Base-by-base conservation (phyloP, 2,329 filamentous ascomycete species). In the Penicillium corylophilum region DNA sequence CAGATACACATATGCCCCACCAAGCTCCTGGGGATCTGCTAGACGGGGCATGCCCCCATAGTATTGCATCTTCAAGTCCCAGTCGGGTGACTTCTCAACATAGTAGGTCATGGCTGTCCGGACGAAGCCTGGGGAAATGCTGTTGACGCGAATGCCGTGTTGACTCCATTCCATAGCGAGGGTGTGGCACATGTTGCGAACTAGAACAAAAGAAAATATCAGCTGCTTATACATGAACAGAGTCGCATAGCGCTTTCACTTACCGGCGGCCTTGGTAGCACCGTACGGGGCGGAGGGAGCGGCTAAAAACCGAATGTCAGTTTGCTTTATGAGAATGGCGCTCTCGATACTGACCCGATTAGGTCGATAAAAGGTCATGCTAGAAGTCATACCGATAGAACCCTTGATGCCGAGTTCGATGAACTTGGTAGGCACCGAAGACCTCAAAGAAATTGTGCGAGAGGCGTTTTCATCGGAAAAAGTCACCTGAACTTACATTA, bases 21-120 rank as follows among this genome's bases (percentile, higher is more conserved):
- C 79, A 2, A 83, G 66, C 64, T 83, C 80, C 55, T 79, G 74
- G 0, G 78, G 76, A 43, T 79, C 73, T 0, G 80, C 81, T 33
- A 83, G 57, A 24, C 80, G 68, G 10, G 79, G 79, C 72, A 83
- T 82, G 3, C 80, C 80, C 3, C 80, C 79, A 58, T 82, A 82
- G 61, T 83, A 82, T 65, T 81, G 77, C 70, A 83, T 75, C 68
- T 83, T 79, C 54, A 74, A 68, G 50, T 79, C 77, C 81, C 79
- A 83, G 61, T 82, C 80, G 0, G 78, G 76, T 15, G 74, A 70
- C n/a, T 74, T 74, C 51, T 76, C 73, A 5, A 83, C 78, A 58
- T 76, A 78, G 61, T 78, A 79, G 6, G 76, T 79, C 68, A 79
- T 68, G 4, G 75, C 75, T 0, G 76, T 61, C 67, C 65, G 60